phyloP scores from a whole-genome alignment of 495 filamentous ascomycete genomes.

The Annulohypoxylon bovei region DNA sequence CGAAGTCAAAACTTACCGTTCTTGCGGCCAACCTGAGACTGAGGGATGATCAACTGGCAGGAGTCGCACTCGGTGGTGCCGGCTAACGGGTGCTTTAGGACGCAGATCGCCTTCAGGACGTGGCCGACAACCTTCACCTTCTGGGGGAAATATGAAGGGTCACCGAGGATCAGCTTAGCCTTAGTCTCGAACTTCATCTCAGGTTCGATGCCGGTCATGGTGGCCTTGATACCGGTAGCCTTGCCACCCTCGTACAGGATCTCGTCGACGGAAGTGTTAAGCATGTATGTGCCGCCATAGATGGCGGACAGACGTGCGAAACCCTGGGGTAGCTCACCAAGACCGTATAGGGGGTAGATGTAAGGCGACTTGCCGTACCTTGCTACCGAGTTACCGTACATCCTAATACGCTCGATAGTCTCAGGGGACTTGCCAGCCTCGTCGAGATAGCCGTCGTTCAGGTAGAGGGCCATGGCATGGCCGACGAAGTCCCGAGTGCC shows the following conservation, averaged over 20 bases:
- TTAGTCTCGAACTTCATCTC: constrained; percentile 96
- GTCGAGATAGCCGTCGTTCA: constrained; percentile 85
- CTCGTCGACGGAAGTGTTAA: constrained; percentile 94
- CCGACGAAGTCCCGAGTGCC: constrained; percentile 95
- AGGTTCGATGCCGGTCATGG: constrained; percentile 85
- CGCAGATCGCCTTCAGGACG: constrained; percentile 94
- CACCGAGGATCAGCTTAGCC: constrained; percentile 93
- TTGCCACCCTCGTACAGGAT: constrained; percentile 82
- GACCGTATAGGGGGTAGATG: constrained; percentile 97
- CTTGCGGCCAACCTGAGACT: constrained; percentile 93
- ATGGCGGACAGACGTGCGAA: constrained; percentile 98
- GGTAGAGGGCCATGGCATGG: constrained; percentile 97
- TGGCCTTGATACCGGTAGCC: constrained; percentile 93
- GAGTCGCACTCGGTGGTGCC: constrained; percentile 89
- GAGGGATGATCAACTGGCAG: constrained; percentile 95
- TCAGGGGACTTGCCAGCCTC: constrained; percentile 78
- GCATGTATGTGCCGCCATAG: constrained; percentile 99
- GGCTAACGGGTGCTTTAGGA: constrained; percentile 92
- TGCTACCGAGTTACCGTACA: constrained; percentile 98
- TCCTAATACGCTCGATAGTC: constrained; percentile 87
- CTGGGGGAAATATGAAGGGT: constrained; percentile 94
- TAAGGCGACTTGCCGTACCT: constrained; percentile 99
- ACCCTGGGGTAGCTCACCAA: constrained; percentile 97
- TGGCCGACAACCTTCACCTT: constrained; percentile 89
- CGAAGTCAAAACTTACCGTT: constrained; percentile 70